phyloP scores from a whole-genome alignment of 805 yeast genomes.

The Candida chauliodis region DNA sequence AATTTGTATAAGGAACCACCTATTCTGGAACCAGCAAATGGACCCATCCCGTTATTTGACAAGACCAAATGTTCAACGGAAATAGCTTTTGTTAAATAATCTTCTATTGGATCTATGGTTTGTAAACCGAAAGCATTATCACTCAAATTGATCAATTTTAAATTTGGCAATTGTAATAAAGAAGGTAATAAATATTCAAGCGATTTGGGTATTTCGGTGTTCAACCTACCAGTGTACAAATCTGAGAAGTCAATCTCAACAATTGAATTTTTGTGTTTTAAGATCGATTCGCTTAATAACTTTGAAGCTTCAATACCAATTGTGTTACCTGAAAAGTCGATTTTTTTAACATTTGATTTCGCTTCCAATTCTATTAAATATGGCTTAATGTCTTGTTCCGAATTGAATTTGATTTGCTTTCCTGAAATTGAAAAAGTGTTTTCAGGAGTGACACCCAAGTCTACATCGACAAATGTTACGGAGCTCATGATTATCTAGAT shows the following conservation, averaged over 20 bases:
- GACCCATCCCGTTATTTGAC: constrained; percentile 97
- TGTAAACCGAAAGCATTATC: constrained; percentile 98
- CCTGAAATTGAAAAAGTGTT: constrained; percentile 60
- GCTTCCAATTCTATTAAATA: constrained; percentile 53
- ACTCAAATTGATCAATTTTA: constrained; percentile 75
- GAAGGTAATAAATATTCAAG: constrained; percentile 71
- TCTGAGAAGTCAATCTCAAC: constrained; percentile 83
- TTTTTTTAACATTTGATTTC: constrained; percentile 40
- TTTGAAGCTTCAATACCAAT: constrained; percentile 87
- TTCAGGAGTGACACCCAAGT: constrained; percentile 38
- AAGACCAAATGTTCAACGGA: constrained; percentile 82
- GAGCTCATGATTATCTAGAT: too few relatives aligned
- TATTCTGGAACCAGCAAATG: constrained; percentile 92
- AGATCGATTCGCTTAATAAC: constrained; percentile 57
- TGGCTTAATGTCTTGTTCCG: constrained; percentile 70
- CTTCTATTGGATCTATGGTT: constrained; percentile 86
- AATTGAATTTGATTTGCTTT: constrained; percentile 71
- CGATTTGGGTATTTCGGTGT: constrained; percentile 89
- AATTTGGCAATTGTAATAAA: constrained; percentile 61
- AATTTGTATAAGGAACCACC: constrained; percentile 80
- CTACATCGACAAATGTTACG: constrained; percentile 15
- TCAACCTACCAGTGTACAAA: constrained; percentile 89
- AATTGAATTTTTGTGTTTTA: constrained; percentile 42
- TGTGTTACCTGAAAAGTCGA: constrained; percentile 91
- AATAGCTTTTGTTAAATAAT: constrained; percentile 67